Base-by-base conservation (phyloP, 441 rosid genomes). In the Daphne laureola region DNA sequence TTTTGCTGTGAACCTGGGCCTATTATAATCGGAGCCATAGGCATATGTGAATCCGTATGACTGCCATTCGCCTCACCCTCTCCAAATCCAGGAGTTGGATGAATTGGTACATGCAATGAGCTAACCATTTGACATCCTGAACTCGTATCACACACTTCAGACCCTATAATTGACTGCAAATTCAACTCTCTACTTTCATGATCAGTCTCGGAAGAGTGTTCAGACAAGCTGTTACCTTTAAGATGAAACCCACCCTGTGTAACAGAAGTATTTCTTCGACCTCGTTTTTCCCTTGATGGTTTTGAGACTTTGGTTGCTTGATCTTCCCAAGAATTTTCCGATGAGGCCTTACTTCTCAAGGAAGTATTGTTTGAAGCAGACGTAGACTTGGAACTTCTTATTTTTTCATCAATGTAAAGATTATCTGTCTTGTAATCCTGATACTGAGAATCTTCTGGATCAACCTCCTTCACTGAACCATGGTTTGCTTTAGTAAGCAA, bases 181-280 rank as follows among this genome's bases (percentile, higher is more conserved):
- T 44, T 42, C 61, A 46, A 50, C 48, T 49, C 64, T 54, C 26
- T 38, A 23, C 11, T 23, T 15, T 51, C 44, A 31, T 46, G 49
- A 27, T 55, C 46, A 13, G 48, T 25, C 55, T 50, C 55, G 21
- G 53, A 47, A 51, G 70, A 55, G 14, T n/a, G 38, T 31, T 31
- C 38, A 31, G 38, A 9, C 4, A 31, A 6, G 38, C 38, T 31
- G 9, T 31, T 31, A 9, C 38, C 38, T 5, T 31, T 23, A 46
- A 14, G 45, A 23, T 58, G 56, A 46, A 31, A 45, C 14, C 50
- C 17, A 51, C 11, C 35, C 11, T 51, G n/a, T 27, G 17, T 12
- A 18, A 36, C 23, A 46, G 65, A 46, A 61, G 46, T 51, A 25
- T 36, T 61, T 46, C 21, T 12, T 53, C 13, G 38, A 9, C 53